Percentiles rank a stretch among this genome's conserved stretches.
Conservation (phyloP, 306 rosid genomes). For the Delonix regia region DNA sequence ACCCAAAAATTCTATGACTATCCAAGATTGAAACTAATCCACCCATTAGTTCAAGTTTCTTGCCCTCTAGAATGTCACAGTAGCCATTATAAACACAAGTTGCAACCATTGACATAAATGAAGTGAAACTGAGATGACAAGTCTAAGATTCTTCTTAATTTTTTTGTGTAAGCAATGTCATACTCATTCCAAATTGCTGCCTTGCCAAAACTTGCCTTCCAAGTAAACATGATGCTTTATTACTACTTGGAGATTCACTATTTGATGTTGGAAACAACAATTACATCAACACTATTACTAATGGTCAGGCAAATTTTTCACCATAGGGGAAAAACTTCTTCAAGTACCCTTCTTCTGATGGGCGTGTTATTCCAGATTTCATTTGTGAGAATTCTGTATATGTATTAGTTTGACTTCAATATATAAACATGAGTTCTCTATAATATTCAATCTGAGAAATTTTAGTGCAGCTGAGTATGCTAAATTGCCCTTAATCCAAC, state of each 20-base stretch:
- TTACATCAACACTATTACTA: conserved; percentile 30
- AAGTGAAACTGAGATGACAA: conserved; percentile 21
- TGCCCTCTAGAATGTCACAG: no score
- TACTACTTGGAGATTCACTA: conserved; percentile 41
- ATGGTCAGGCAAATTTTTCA: conserved; percentile 13
- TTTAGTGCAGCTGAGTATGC: conserved; percentile 60
- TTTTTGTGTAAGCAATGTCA: not conserved
- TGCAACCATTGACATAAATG: not conserved
- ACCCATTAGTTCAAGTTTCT: no score
- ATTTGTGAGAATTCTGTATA: conserved; percentile 36
- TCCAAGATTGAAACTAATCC: not conserved
- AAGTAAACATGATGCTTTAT: not conserved
- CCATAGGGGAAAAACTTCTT: conserved; percentile 64
- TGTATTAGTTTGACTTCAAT: no score
- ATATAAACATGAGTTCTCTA: no score
- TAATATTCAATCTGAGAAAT: no score
- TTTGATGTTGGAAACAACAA: conserved; percentile 46
- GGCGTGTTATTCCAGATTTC: conserved; percentile 49
- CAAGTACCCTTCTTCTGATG: conserved; percentile 47
- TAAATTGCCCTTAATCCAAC: conserved; percentile 37
- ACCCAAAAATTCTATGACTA: not conserved
- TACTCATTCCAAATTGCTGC: not conserved
- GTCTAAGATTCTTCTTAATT: conserved; percentile 20
- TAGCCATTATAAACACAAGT: not conserved
- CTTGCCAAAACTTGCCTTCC: not conserved